Evolutionary conservation across 176 grass and related monocot genomes (phyloP).

Genomic region (Eleusine indica): DNA sequence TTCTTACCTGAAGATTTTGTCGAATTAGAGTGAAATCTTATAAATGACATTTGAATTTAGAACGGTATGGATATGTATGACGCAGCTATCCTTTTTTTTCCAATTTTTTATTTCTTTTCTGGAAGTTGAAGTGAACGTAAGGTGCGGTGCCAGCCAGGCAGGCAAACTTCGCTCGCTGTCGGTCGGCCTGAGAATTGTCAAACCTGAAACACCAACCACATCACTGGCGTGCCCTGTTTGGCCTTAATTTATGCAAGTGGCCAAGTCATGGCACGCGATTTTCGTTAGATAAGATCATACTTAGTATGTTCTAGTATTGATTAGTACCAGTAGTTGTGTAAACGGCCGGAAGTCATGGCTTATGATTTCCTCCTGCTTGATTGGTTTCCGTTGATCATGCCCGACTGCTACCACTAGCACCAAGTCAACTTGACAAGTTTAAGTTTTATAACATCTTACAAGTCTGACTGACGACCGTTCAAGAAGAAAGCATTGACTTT

Average conservation of each 20-base stretch:
- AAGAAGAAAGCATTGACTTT: background rate
- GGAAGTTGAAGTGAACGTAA: background rate
- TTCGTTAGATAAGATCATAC: background rate
- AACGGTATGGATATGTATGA: background rate
- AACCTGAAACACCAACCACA: slow-evolving; percentile 36
- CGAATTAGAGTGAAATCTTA: background rate
- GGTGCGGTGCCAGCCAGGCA: slow-evolving; percentile 24
- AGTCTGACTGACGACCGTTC: background rate
- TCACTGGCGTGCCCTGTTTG: slow-evolving; percentile 6
- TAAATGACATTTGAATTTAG: background rate
- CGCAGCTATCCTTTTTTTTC: background rate
- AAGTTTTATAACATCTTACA: background rate
- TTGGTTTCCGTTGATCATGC: background rate
- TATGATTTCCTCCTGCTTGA: background rate
- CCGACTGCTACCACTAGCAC: background rate
- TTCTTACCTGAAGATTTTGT: background rate
- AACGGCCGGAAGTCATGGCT: background rate
- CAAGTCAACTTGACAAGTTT: slow-evolving; percentile 23
- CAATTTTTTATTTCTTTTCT: background rate
- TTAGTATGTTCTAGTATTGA: slow-evolving; percentile 4
- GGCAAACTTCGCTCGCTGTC: slow-evolving; percentile 10
- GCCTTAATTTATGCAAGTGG: slow-evolving; percentile 7
- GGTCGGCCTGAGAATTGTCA: slow-evolving; percentile 8
- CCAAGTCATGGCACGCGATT: background rate
- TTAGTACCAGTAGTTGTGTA: background rate